These are phyloP conservation scores for Fraxinus dipetala DNA, from an alignment of 305 asterid species.

Conservation along the genomic window DNA sequence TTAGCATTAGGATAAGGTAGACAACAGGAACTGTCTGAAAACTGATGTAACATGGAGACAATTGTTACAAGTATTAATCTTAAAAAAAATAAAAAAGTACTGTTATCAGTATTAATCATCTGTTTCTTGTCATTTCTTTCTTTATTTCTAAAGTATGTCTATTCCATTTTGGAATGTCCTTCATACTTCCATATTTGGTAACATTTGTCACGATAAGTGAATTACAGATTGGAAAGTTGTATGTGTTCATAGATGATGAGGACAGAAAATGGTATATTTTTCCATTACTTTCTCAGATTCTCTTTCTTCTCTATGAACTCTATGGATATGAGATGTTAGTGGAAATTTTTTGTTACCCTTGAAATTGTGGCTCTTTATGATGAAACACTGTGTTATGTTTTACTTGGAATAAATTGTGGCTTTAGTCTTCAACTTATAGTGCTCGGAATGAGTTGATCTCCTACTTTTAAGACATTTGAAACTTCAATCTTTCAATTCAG, in stretches of 20 bases:
- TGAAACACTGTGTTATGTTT: neutral
- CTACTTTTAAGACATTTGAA: neutral
- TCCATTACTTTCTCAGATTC: neutral
- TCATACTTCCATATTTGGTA: neutral
- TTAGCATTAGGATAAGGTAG: conserved; percentile 16
- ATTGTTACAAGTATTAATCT: neutral
- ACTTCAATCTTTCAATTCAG: neutral
- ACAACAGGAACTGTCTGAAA: neutral
- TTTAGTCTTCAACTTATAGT: neutral
- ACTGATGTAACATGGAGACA: conserved; percentile 1
- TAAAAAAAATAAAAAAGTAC: neutral
- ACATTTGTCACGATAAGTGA: conserved; percentile 19
- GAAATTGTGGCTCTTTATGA: neutral
- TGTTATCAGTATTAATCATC: neutral
- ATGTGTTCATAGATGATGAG: conserved; percentile 29
- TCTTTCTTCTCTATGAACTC: conserved; percentile 15
- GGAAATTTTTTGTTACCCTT: neutral
- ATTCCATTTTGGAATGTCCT: neutral
- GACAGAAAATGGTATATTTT: conserved; percentile 20
- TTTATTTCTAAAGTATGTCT: neutral
- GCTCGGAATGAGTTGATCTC: neutral
- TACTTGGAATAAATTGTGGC: neutral
- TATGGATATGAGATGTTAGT: conserved; percentile 28
- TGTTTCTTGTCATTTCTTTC: neutral
- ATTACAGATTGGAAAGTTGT: conserved; percentile 45